Evolutionary conservation across 2,329 filamentous ascomycete genomes (phyloP).

Genomic region (Phymatotrichopsis omnivora): DNA sequence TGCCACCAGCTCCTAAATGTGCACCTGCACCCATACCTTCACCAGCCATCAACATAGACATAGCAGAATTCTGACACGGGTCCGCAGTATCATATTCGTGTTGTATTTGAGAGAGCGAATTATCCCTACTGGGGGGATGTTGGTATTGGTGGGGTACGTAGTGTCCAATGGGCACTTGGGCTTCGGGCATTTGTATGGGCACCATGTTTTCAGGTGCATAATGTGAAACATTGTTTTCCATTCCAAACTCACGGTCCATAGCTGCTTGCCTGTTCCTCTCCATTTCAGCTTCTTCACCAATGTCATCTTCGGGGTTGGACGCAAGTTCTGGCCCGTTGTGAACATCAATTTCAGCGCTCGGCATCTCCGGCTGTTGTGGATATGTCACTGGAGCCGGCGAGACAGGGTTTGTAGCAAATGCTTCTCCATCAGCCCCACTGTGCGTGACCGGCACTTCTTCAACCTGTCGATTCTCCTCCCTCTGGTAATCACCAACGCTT

Average conservation of each 20-base stretch:
- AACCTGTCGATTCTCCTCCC: conserved; percentile 13
- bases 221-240: conserved; percentile 19
- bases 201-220: conserved; percentile 26
- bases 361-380: conserved; percentile 26
- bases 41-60: conserved; percentile 37
- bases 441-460: too few species aligned
- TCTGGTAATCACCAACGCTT: conserved; percentile 29
- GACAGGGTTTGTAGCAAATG: conserved; percentile 30
- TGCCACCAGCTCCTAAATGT: conserved; percentile 21
- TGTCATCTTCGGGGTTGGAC: conserved; percentile 25
- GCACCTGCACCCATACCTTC: conserved; percentile 32
- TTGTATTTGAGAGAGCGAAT: conserved; percentile 59
- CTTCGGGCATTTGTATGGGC: conserved; percentile 22
- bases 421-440: conserved; percentile 20
- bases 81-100: conserved; percentile 44
- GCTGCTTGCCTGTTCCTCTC: conserved; percentile 28
- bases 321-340: conserved; percentile 25
- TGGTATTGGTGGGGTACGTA: conserved; percentile 47
- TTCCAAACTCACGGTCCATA: conserved; percentile 25
- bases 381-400: conserved; percentile 27
- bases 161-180: conserved; percentile 25
- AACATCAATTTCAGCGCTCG: conserved; percentile 31
- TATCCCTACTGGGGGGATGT: conserved; percentile 61
- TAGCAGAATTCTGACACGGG: conserved; percentile 28
- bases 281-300: conserved; percentile 29